Evolutionary conservation across 2,329 filamentous ascomycete genomes (phyloP).

Genomic region (Epichloe baconii): DNA sequence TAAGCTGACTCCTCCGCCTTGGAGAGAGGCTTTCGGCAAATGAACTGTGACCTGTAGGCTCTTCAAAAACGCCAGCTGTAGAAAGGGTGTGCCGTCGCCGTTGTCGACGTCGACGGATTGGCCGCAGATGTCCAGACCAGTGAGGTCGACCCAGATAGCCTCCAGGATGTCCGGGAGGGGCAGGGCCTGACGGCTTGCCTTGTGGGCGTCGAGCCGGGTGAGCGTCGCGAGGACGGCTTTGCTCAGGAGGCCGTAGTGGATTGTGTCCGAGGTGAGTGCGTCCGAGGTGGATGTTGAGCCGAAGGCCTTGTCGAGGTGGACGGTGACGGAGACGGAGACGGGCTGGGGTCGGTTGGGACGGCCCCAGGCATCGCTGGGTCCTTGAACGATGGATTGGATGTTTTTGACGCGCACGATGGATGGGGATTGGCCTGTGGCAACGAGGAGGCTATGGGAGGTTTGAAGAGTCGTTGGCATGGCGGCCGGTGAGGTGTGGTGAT

Average conservation of each 20-base stretch:
- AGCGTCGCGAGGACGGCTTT: slow-evolving; percentile 46
- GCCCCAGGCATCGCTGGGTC: slow-evolving; percentile 57
- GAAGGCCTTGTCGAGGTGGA: slow-evolving; percentile 45
- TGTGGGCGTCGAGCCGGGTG: slow-evolving; percentile 13
- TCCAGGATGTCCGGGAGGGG: slow-evolving; percentile 17
- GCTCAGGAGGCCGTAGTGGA: slow-evolving; percentile 61
- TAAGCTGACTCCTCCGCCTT: slow-evolving; percentile 47
- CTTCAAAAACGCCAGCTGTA: slow-evolving; percentile 23
- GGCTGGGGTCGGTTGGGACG: slow-evolving; percentile 47
- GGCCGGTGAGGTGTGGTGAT: background rate
- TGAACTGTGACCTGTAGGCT: slow-evolving; percentile 38
- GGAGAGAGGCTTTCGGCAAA: slow-evolving; percentile 56
- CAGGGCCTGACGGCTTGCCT: slow-evolving; percentile 1
- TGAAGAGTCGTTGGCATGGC: background rate
- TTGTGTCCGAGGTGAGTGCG: slow-evolving; percentile 52
- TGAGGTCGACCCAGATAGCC: slow-evolving; percentile 20
- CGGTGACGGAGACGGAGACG: slow-evolving; percentile 43
- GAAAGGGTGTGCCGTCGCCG: slow-evolving; percentile 13
- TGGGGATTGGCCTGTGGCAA: slow-evolving; percentile 13
- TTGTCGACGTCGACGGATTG: background rate
- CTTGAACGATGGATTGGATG: slow-evolving; percentile 42
- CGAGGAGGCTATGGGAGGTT: slow-evolving; percentile 1
- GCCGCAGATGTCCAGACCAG: slow-evolving; percentile 12
- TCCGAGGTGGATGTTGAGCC: slow-evolving; percentile 44
- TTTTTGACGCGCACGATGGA: slow-evolving; percentile 48